Evolutionary conservation across 2,329 filamentous ascomycete species (phyloP).

Genomic region (Penicillium sp.): DNA sequence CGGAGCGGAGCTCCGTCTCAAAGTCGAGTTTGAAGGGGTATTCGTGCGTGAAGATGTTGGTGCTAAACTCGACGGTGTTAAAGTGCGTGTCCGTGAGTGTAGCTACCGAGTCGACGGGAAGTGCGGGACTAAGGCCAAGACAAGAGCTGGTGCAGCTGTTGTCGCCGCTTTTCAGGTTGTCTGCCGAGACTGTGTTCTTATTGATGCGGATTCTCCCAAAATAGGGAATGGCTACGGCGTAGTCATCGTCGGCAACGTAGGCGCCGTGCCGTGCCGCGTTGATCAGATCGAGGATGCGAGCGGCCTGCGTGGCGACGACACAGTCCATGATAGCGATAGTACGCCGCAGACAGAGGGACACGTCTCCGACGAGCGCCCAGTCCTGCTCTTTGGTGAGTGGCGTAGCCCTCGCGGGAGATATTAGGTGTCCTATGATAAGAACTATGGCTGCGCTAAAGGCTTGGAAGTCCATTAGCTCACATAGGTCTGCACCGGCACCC

Average conservation of each 20-base stretch:
- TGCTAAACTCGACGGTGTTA: slow-evolving; percentile 7
- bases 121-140: neutral
- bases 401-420: slow-evolving; percentile 1
- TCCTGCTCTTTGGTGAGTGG: slow-evolving; percentile 3
- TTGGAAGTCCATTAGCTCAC: slow-evolving; percentile 3
- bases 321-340: slow-evolving; percentile 5
- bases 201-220: slow-evolving; percentile 5
- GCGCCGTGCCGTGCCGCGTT: slow-evolving; percentile 1
- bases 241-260: slow-evolving; percentile 5
- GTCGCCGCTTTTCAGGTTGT: neutral
- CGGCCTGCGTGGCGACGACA: slow-evolving; percentile 1
- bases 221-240: slow-evolving; percentile 4
- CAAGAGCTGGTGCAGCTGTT: neutral
- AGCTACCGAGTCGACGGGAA: slow-evolving; percentile 3
- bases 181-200: neutral
- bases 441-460: slow-evolving; percentile 2
- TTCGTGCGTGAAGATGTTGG: slow-evolving; percentile 6
- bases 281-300: slow-evolving; percentile 1
- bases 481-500: neutral
- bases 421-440: neutral
- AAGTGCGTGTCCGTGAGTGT: slow-evolving; percentile 5
- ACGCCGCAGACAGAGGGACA: slow-evolving; percentile 2
- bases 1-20: slow-evolving; percentile 3
- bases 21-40: slow-evolving; percentile 1
- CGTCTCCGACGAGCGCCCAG: slow-evolving; percentile 1